Conservation (phyloP, 2,329 filamentous ascomycete genomes). For the Coleophoma crateriformis region DNA sequence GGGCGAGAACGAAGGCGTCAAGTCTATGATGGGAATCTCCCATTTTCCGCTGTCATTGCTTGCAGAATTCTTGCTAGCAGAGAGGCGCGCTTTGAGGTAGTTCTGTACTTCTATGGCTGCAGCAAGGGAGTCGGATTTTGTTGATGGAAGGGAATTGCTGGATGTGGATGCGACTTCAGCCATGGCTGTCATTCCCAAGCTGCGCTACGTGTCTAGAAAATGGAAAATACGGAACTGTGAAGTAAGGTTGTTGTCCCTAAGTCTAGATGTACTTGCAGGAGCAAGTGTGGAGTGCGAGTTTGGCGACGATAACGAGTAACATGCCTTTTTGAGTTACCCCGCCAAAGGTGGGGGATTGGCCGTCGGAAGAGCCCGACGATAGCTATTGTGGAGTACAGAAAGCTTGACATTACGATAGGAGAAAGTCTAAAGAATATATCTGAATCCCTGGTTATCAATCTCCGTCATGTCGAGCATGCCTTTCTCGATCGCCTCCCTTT, state of each 20-base stretch:
- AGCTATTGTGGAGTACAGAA: no score
- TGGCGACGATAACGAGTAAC: neutral
- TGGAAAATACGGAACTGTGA: neutral
- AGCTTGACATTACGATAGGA: no score
- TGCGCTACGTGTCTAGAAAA: neutral
- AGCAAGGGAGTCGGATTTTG: slow-evolving; percentile 6
- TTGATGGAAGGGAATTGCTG: neutral
- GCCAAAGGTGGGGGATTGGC: neutral
- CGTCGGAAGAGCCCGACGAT: no score
- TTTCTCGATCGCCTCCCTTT: slow-evolving; percentile 44
- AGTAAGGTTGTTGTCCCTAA: neutral
- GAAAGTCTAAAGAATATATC: slow-evolving; percentile 38
- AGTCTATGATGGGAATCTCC: slow-evolving; percentile 23
- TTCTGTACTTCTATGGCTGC: slow-evolving; percentile 21
- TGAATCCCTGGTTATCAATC: slow-evolving; percentile 47
- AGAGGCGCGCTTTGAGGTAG: slow-evolving; percentile 19
- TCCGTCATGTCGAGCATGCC: slow-evolving; percentile 52
- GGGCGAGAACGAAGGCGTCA: slow-evolving; percentile 21
- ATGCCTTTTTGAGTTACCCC: neutral
- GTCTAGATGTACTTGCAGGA: neutral
- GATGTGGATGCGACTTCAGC: neutral
- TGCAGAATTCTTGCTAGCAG: slow-evolving; percentile 8
- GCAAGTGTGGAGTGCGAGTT: neutral
- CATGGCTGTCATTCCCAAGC: neutral
- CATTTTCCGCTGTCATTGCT: slow-evolving; percentile 5